These are phyloP conservation scores for Trifolium subterraneum DNA, from an alignment of 306 rosid genomes.

Conservation along the genomic window DNA sequence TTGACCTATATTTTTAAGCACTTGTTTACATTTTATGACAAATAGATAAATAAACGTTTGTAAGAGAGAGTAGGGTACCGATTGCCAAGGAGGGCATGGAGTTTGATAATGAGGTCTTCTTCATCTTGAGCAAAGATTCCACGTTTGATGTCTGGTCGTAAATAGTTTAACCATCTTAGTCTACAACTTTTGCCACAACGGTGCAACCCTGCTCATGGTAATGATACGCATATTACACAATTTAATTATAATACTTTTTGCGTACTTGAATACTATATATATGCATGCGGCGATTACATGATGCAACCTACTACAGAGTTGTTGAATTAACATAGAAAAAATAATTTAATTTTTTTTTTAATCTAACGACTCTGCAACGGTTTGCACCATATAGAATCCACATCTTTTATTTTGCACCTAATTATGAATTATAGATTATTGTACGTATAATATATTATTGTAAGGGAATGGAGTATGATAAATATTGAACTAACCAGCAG, in stretches of 20 bases:
- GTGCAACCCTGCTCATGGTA: slow-evolving; percentile 54
- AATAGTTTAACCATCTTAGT: slow-evolving; percentile 75
- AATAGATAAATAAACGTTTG: not conserved
- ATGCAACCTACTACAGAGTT: not conserved
- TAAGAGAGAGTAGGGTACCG: slow-evolving; percentile 44
- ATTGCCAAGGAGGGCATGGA: slow-evolving; percentile 83
- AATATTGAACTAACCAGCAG: slow-evolving; percentile 57
- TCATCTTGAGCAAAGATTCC: slow-evolving; percentile 76
- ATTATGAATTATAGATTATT: too few relatives aligned
- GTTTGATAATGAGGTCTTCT: slow-evolving; percentile 81
- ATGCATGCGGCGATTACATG: not conserved
- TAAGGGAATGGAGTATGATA: not conserved
- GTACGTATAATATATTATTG: too few relatives aligned
- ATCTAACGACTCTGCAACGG: not conserved
- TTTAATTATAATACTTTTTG: not conserved
- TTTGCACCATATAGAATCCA: too few relatives aligned
- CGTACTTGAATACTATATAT: not conserved
- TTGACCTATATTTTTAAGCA: not conserved
- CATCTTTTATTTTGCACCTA: too few relatives aligned
- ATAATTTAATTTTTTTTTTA: not conserved
- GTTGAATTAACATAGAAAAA: not conserved
- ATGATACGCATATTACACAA: not conserved
- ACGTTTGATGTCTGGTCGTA: slow-evolving; percentile 73
- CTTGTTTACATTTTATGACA: not conserved
- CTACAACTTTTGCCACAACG: slow-evolving; percentile 86